Evolutionary conservation across 345 rosid species (phyloP).

Genomic region (Euphorbia tirucalli): DNA sequence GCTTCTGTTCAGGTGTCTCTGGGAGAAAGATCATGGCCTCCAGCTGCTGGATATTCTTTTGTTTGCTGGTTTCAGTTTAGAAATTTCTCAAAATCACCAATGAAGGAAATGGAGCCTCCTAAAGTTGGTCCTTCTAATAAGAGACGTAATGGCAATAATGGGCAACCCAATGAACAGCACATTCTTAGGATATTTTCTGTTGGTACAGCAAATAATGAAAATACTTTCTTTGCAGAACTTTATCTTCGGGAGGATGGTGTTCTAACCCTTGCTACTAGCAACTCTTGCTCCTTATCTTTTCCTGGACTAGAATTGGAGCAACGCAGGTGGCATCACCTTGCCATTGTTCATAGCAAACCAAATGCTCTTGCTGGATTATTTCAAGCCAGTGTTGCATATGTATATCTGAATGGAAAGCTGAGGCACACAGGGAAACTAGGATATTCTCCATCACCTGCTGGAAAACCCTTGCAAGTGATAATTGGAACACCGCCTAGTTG

Average conservation of each 20-base stretch:
- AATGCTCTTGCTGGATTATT: slow-evolving; percentile 99
- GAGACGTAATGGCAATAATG: slow-evolving; percentile 45
- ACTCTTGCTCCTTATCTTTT: slow-evolving; percentile 78
- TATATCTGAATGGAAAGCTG: slow-evolving; percentile 93
- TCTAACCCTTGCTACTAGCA: slow-evolving; percentile 95
- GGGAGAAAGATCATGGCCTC: slow-evolving; percentile 99
- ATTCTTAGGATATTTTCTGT: slow-evolving; percentile 88
- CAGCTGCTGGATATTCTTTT: slow-evolving; percentile 99
- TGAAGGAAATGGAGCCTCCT: slow-evolving; percentile 57
- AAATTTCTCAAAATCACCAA: slow-evolving; percentile 61
- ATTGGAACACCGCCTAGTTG: slow-evolving; percentile 82
- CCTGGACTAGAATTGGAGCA: slow-evolving; percentile 93
- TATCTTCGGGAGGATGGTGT: slow-evolving; percentile 92
- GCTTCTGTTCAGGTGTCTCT: slow-evolving; percentile 96
- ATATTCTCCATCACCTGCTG: slow-evolving; percentile 94
- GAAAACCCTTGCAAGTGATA: slow-evolving; percentile 91
- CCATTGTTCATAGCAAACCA: slow-evolving; percentile 98
- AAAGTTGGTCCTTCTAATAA: slow-evolving; percentile 50
- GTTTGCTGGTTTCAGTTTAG: slow-evolving; percentile 97
- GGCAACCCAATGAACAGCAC: slow-evolving; percentile 57
- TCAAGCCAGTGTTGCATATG: slow-evolving; percentile 97
- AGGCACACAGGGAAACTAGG: slow-evolving; percentile 97
- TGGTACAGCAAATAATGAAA: slow-evolving; percentile 73
- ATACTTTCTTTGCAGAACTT: slow-evolving; percentile 80
- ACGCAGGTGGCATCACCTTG: slow-evolving; percentile 99